These are phyloP conservation scores for Melanomma pulvis-pyrius DNA, from an alignment of 495 filamentous ascomycete genomes.

Conservation along the genomic window DNA sequence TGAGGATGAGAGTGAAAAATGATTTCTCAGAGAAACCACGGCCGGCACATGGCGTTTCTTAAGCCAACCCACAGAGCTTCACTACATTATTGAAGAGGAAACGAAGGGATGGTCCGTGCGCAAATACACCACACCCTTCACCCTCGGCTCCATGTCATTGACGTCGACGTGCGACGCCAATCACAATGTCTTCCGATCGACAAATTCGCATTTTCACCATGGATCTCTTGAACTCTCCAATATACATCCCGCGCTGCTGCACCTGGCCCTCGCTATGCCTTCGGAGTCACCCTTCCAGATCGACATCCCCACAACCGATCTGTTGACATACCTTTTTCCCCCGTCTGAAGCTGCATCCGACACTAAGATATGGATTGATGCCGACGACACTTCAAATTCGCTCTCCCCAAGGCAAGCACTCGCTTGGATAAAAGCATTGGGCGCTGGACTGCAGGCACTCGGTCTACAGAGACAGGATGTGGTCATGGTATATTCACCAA, in stretches of 20 bases:
- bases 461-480: slow-evolving; percentile 48
- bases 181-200: not conserved
- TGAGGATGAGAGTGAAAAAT: too few relatives aligned
- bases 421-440: slow-evolving; percentile 50
- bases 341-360: slow-evolving; percentile 43
- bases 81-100: too few relatives aligned
- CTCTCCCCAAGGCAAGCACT: slow-evolving; percentile 48
- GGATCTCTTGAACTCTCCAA: not conserved
- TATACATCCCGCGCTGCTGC: not conserved
- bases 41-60: too few relatives aligned
- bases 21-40: too few relatives aligned
- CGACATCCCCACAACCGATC: slow-evolving; percentile 50
- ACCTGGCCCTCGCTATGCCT: slow-evolving; percentile 39
- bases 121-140: too few relatives aligned
- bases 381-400: slow-evolving; percentile 44
- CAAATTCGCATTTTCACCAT: not conserved
- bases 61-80: too few relatives aligned
- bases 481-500: slow-evolving; percentile 51
- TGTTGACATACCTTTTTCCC: slow-evolving; percentile 53
- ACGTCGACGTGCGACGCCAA: slow-evolving; percentile 1
- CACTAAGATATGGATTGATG: slow-evolving; percentile 54
- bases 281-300: slow-evolving; percentile 45
- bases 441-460: slow-evolving; percentile 46
- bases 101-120: too few relatives aligned
- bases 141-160: not conserved